Conservation (phyloP, 495 filamentous ascomycete species). For the Podospora australis region DNA sequence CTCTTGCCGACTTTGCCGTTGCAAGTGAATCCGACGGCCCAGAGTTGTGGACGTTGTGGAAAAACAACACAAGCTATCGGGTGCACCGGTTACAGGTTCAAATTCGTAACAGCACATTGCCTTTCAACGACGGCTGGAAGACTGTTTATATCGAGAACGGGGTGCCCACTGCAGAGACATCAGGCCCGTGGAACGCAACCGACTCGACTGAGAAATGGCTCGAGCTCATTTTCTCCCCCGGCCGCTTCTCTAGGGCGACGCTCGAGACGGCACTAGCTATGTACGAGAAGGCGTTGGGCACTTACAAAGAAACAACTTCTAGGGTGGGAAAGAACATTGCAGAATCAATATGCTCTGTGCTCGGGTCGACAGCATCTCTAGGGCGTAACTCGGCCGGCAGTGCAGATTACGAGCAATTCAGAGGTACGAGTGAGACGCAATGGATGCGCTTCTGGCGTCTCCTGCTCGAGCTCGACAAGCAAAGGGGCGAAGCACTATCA, state of each 20-base stretch:
- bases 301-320: slow-evolving; percentile 28
- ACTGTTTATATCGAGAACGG: slow-evolving; percentile 60
- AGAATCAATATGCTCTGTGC: slow-evolving; percentile 63
- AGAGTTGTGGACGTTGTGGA: slow-evolving; percentile 79
- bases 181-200: slow-evolving; percentile 54
- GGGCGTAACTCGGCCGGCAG: slow-evolving; percentile 52
- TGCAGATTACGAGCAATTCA: slow-evolving; percentile 68
- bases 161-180: slow-evolving; percentile 46
- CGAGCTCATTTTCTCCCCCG: slow-evolving; percentile 72
- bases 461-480: slow-evolving; percentile 76
- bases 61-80: slow-evolving; percentile 71
- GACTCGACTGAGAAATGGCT: slow-evolving; percentile 63
- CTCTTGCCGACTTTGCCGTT: slow-evolving; percentile 74
- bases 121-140: slow-evolving; percentile 69
- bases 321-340: slow-evolving; percentile 48
- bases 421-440: slow-evolving; percentile 64
- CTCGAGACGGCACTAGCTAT: slow-evolving; percentile 76
- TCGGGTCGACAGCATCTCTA: slow-evolving; percentile 58
- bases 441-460: slow-evolving; percentile 88
- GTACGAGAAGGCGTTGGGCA: slow-evolving; percentile 58
- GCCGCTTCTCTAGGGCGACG: slow-evolving; percentile 65
- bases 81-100: slow-evolving; percentile 51
- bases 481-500: slow-evolving; percentile 69
- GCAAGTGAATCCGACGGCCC: slow-evolving; percentile 38
- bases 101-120: slow-evolving; percentile 31